A percentile compares a stretch with the other conserved stretches of the same genome.
phyloP scores from a whole-genome alignment of 1,139 yeast genomes.

The Sugiyamaella japonica region DNA sequence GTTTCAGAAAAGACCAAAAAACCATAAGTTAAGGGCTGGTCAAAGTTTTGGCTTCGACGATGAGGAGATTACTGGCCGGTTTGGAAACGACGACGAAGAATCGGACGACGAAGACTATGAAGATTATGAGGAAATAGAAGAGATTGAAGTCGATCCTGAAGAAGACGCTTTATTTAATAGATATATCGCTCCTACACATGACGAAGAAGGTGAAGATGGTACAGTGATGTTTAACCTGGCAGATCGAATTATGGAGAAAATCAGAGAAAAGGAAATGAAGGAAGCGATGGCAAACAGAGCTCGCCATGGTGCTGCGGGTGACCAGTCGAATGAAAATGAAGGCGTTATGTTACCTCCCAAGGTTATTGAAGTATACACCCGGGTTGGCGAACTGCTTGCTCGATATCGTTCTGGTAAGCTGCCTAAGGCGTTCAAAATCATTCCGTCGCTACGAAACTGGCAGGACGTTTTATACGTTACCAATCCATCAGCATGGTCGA shows the following conservation, averaged over 20 bases:
- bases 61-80: conserved; percentile 30
- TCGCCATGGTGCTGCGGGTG: conserved; percentile 31
- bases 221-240: conserved; percentile 68
- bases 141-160: conserved; percentile 50
- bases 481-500: conserved; percentile 90
- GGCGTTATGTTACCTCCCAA: conserved; percentile 88
- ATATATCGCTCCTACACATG: conserved; percentile 55
- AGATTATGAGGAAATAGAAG: conserved; percentile 53
- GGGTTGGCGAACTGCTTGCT: conserved; percentile 82
- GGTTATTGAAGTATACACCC: conserved; percentile 90
- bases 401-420: conserved; percentile 96
- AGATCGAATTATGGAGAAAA: conserved; percentile 87
- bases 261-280: conserved; percentile 64
- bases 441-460: conserved; percentile 93
- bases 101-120: conserved; percentile 48
- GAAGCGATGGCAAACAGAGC: conserved; percentile 27
- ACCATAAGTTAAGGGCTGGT: conserved; percentile 21
- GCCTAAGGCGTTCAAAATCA: conserved; percentile 90
- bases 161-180: conserved; percentile 45
- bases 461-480: conserved; percentile 92
- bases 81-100: conserved; percentile 44
- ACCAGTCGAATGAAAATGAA: conserved; percentile 35
- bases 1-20: conserved; percentile 30
- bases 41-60: conserved; percentile 35
- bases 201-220: conserved; percentile 52